Evolutionary conservation across 1,284 basidiomycete genomes (phyloP), one percentile per base, ranked within the genome.

Genomic region (Cryptococcus jaspeensis): DNA sequence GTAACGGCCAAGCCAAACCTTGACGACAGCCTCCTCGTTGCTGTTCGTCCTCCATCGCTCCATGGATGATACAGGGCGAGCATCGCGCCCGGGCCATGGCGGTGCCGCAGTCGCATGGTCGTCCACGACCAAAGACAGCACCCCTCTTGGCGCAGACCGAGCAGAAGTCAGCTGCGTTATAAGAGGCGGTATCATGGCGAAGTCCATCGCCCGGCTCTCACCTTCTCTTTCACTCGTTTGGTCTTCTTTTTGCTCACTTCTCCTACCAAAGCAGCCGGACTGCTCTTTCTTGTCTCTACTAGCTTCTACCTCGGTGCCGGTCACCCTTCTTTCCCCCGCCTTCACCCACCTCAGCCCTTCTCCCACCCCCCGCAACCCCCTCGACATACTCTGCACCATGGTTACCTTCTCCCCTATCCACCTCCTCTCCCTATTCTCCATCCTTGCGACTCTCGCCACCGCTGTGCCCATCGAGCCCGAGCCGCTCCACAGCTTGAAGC

Each of bases 271-370:
- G 52, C 43, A 53, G 43, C 52, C 28, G 50, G 50, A 28, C 43
- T 47, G 45, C 52, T 53, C 43, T 20, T 40, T 53, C 44, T 38
- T 45, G 46, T 9, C 36, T 38, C 45, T 22, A 23, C 40, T 40
- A 9, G n/a, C 32, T 35, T 52, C 44, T 18, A 22, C n/a, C 16
- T 28, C 18, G 41, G 41, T 43, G 41, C 23, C 25, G 32, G 45
- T n/a, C 25, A 47, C 23, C 45, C 32, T 28, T 47, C 22, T 35
- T 25, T 35, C 8, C 18, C n/a, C 12, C 18, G 41, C 2, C 41
- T 12, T 18, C 41, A 12, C 15, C 9, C 41, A 18, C 41, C n/a
- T 23, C 41, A 43, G 18, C 18, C n/a, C 18, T n/a, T 6, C 18
- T 43, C 23, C 3, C 18, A 43, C 16, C 41, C 41, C 28, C 18